Evolutionary conservation across 176 grass and related monocot species (phyloP), one percentile per base, ranked within the genome.

Genomic region (Paspalum vaginatum): DNA sequence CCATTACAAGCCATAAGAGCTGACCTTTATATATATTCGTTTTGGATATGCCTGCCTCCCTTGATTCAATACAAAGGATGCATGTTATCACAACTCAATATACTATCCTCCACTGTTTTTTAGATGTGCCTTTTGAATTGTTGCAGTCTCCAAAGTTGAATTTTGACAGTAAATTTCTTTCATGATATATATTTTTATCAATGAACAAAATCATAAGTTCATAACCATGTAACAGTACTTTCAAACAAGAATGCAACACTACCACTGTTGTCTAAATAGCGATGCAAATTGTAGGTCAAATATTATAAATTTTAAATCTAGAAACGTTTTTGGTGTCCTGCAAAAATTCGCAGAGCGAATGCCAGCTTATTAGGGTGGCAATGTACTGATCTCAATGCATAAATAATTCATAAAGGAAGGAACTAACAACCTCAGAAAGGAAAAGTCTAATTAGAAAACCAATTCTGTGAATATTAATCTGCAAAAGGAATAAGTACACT

Each of bases 21-120:
- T 63, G 68, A 21, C 76, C 53, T 70, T n/a, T n/a, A 55, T 58
- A 53, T 65, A 11, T 27, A 71, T 58, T 17, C 77, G 65, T 76
- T 70, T 61, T 47, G 70, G 20, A 22, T 20, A 40, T 64, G 25
- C 13, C 27, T 63, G 14, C 4, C 25, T 45, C 2, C 7, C 48
- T 75, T 75, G 24, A 80, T 74, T 76, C 62, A 20, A 38, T 62
- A 45, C 37, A 79, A 80, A 15, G 68, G 13, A 43, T 66, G 44
- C 1, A 41, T 27, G 7, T 7, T 79, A 39, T n/a, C 45, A 44
- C 21, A 70, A 74, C 46, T 18, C 63, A 55, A 15, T 52, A 68
- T 43, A 66, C 44, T 64, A 47, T 16, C 26, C 5, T n/a, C 25
- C 58, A 8, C 18, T 64, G 61, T 5, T 63, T 77, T 63, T 20